Evolutionary conservation across 1,284 basidiomycete species (phyloP).

Genomic region (Ganoderma sp.): DNA sequence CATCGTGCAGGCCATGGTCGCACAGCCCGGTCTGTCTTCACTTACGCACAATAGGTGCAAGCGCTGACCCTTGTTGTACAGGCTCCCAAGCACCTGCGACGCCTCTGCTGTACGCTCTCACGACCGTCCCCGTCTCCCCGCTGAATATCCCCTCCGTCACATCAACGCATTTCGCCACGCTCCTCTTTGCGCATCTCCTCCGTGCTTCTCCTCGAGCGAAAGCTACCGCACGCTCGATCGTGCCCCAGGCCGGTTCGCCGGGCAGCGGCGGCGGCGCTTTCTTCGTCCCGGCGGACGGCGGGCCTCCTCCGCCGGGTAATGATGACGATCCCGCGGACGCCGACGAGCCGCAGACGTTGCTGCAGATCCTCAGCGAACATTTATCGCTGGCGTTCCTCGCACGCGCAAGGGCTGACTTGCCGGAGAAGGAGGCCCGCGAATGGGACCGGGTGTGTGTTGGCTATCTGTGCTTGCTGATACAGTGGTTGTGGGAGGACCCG

Average conservation of each 20-base stretch:
- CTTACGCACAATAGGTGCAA: background rate
- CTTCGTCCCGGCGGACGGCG: conserved; percentile 77
- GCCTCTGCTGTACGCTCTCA: conserved; percentile 69
- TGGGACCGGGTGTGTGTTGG: conserved; percentile 92
- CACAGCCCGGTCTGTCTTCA: conserved; percentile 50
- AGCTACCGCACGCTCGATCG: conserved; percentile 73
- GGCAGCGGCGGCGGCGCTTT: conserved; percentile 51
- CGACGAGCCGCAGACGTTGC: conserved; percentile 70
- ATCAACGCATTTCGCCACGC: conserved; percentile 69
- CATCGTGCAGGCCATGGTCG: conserved; percentile 72
- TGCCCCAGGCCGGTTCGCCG: conserved; percentile 52
- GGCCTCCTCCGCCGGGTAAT: conserved; percentile 39
- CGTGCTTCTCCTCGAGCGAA: conserved; percentile 76
- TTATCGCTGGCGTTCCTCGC: conserved; percentile 73
- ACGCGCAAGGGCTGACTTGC: conserved; percentile 71
- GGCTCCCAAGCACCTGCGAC: conserved; percentile 55
- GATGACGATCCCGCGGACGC: conserved; percentile 46
- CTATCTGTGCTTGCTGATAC: conserved; percentile 82
- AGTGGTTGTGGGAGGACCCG: conserved; percentile 98
- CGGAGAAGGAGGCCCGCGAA: conserved; percentile 70
- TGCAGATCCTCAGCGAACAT: conserved; percentile 78
- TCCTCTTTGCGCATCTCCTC: conserved; percentile 75
- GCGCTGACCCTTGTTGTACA: conserved; percentile 31
- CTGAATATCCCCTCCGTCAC: conserved; percentile 59
- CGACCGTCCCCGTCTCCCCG: conserved; percentile 58